phyloP scores from a whole-genome alignment of 1,284 basidiomycete species.

The Sporisorium graminicola region DNA sequence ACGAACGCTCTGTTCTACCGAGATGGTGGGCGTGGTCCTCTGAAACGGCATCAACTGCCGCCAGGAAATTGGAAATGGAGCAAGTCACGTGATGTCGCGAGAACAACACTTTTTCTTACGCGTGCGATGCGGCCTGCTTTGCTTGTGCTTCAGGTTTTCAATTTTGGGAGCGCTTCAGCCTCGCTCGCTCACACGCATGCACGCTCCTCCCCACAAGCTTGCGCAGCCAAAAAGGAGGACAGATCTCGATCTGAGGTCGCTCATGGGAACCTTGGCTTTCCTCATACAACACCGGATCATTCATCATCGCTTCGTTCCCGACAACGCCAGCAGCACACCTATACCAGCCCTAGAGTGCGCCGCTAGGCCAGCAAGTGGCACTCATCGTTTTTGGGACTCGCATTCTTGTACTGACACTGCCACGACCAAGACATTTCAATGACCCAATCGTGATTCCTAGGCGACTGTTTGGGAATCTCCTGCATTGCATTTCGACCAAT shows the following conservation, averaged over 20 bases:
- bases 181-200: neutral
- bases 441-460: neutral
- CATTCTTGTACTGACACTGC: neutral
- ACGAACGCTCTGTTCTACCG: neutral
- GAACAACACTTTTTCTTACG: slow-evolving; percentile 6
- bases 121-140: slow-evolving; percentile 2
- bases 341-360: neutral
- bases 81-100: slow-evolving; percentile 5
- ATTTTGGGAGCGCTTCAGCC: neutral
- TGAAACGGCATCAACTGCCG: neutral
- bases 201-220: neutral
- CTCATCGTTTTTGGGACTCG: neutral
- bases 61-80: neutral
- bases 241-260: too few relatives aligned
- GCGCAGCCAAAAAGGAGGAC: too few relatives aligned
- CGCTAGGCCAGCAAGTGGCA: neutral
- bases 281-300: neutral
- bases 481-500: neutral
- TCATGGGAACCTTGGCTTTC: neutral
- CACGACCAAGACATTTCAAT: neutral
- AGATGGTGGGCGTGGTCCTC: neutral
- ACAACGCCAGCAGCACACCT: neutral
- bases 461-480: neutral
- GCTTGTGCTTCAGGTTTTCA: too few relatives aligned
- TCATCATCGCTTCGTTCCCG: neutral